Conservation (phyloP, 257 asterid genomes). For the Petunia secreta region DNA sequence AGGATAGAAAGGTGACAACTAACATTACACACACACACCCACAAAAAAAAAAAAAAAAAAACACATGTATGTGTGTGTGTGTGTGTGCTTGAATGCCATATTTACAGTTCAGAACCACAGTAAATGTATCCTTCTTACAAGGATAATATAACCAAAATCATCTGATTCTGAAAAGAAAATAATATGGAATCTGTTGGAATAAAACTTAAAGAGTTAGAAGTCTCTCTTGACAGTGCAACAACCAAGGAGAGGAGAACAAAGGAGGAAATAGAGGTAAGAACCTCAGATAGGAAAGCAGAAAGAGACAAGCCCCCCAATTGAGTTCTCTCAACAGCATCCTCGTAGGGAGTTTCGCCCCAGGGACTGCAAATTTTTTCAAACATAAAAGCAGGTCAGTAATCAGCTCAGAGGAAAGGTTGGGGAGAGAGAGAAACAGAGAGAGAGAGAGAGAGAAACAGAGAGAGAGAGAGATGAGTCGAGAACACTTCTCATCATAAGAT, state of each 20-base stretch:
- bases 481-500: constrained; percentile 12
- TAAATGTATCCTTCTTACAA: no score
- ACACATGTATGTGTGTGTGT: no score
- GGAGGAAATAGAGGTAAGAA: constrained; percentile 29
- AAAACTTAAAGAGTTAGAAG: constrained; percentile 13
- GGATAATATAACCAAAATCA: background rate
- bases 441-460: constrained; percentile 17
- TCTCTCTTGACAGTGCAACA: constrained; percentile 24
- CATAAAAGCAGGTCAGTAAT: constrained; percentile 34
- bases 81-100: no score
- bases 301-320: constrained; percentile 75
- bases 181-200: constrained; percentile 6
- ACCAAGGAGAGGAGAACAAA: constrained; percentile 16
- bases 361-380: constrained; percentile 61
- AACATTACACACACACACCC: no score
- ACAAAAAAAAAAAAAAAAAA: no score
- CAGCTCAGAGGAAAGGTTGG: constrained; percentile 29
- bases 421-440: constrained; percentile 1
- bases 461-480: background rate
- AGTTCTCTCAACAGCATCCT: constrained; percentile 88
- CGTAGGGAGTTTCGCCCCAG: constrained; percentile 88
- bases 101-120: no score
- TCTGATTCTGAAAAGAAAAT: constrained; percentile 7
- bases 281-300: constrained; percentile 92
- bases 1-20: no score